Conservation (phyloP, 1,139 yeast genomes). For the Entelexis sorbosivorans region DNA sequence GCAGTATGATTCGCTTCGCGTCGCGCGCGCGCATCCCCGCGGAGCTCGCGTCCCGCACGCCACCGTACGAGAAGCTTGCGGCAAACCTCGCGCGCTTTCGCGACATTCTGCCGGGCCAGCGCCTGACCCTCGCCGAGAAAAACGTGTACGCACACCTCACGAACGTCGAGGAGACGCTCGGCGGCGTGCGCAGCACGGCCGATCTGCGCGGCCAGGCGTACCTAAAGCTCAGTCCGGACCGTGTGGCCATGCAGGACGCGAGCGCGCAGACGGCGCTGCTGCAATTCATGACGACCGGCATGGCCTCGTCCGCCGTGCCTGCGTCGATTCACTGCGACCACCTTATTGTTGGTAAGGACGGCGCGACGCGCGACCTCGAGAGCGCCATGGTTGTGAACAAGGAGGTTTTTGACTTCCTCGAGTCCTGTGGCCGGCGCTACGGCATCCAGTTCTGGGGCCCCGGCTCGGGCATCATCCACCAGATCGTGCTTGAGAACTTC, state of each 20-base stretch:
- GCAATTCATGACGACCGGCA: conserved; percentile 94
- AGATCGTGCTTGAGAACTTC: conserved; percentile 89
- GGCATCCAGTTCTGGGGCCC: conserved; percentile 99
- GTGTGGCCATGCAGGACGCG: conserved; percentile 99
- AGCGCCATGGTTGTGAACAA: conserved; percentile 72
- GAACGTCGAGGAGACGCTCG: conserved; percentile 68
- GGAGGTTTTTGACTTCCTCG: conserved; percentile 88
- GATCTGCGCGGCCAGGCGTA: conserved; percentile 67
- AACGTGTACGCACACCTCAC: conserved; percentile 83
- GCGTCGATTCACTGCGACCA: conserved; percentile 97
- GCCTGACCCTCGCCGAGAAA: conserved; percentile 87
- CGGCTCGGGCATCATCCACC: conserved; percentile 97
- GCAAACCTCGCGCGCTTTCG: conserved; percentile 54
- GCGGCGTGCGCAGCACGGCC: conserved; percentile 31
- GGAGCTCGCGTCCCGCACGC: conserved; percentile 58
- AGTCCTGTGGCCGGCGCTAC: conserved; percentile 80
- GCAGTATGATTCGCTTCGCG: conserved; percentile 18
- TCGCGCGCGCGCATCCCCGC: conserved; percentile 41
- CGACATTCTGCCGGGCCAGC: conserved; percentile 48
- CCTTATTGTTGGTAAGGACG: conserved; percentile 88
- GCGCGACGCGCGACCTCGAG: conserved; percentile 68
- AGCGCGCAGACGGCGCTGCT: conserved; percentile 95
- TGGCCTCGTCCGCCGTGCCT: conserved; percentile 77
- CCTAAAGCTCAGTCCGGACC: conserved; percentile 85
- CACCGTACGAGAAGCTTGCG: conserved; percentile 73